A percentile compares a stretch with the other conserved stretches of the same genome.
Evolutionary conservation across 805 yeast genomes (phyloP).

Genomic region (Metschnikowia proteae): DNA sequence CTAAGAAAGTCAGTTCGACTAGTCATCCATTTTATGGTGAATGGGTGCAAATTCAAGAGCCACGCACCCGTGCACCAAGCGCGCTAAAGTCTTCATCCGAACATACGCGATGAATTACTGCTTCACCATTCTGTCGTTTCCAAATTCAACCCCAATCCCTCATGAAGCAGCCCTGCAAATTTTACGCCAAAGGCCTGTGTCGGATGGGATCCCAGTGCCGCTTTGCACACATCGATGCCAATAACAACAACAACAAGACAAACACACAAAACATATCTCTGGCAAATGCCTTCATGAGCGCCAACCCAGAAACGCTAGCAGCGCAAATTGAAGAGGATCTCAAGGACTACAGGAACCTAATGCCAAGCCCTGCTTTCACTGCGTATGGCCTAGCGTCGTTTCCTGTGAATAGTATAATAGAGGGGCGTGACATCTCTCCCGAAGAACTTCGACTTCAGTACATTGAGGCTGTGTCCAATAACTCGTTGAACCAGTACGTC

Average conservation of each 20-base stretch:
- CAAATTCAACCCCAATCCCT: background rate
- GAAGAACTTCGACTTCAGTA: conserved; percentile 52
- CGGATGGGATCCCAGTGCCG: conserved; percentile 27
- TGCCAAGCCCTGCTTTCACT: conserved; percentile 35
- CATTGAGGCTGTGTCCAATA: conserved; percentile 38
- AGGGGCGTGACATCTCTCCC: conserved; percentile 49
- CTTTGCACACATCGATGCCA: conserved; percentile 20
- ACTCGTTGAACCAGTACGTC: conserved; percentile 37
- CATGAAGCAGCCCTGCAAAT: conserved; percentile 20
- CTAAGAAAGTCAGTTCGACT: background rate
- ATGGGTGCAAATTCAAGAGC: conserved; percentile 7
- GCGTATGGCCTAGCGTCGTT: conserved; percentile 49
- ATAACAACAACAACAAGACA: conserved; percentile 1
- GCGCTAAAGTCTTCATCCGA: background rate
- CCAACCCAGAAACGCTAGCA: conserved; percentile 13
- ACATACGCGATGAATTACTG: background rate
- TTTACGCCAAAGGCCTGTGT: conserved; percentile 26
- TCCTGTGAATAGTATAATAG: conserved; percentile 45
- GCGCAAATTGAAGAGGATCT: conserved; percentile 23
- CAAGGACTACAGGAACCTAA: conserved; percentile 21
- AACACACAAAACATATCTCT: conserved; percentile 5
- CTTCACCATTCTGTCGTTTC: background rate
- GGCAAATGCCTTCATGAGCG: conserved; percentile 7
- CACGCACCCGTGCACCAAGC: conserved; percentile 11
- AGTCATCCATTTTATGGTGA: background rate